These are phyloP conservation scores for Cryptococcus depauperatus DNA, from an alignment of 1,284 basidiomycete genomes.

Conservation along the genomic window DNA sequence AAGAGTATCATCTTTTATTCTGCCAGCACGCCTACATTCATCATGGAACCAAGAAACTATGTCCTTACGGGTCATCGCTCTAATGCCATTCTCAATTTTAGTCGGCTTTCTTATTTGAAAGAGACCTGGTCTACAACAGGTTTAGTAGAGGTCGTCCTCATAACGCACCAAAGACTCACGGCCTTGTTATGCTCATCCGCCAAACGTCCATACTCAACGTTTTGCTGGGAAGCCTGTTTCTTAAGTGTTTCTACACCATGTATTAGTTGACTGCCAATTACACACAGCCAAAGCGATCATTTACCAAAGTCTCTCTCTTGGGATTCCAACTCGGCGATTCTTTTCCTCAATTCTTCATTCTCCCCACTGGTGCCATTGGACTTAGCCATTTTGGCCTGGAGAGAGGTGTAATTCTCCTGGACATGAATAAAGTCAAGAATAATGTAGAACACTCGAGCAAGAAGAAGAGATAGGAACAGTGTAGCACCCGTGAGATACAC, in stretches of 20 bases:
- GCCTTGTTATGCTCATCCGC: constrained; percentile 66
- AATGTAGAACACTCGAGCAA: constrained; percentile 86
- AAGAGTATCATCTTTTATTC: no score
- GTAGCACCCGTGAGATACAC: constrained; percentile 88
- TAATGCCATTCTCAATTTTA: constrained; percentile 12
- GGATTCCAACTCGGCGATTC: constrained; percentile 60
- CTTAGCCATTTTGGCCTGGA: constrained; percentile 59
- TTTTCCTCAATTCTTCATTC: constrained; percentile 52
- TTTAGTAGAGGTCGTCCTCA: neutral
- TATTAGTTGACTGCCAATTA: neutral
- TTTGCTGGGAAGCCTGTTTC: constrained; percentile 70
- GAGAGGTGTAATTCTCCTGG: constrained; percentile 75
- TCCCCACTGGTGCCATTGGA: constrained; percentile 39
- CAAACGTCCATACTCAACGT: constrained; percentile 68
- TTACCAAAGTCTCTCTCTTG: constrained; percentile 63
- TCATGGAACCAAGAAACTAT: no score
- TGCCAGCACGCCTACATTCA: no score
- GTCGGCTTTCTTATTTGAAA: constrained; percentile 49
- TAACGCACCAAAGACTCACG: constrained; percentile 20
- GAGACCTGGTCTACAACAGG: constrained; percentile 49
- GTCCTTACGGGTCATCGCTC: no score
- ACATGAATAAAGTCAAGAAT: constrained; percentile 81
- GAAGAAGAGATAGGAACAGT: constrained; percentile 85
- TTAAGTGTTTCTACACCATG: constrained; percentile 62
- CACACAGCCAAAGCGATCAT: constrained; percentile 23